phyloP scores from a whole-genome alignment of 2,329 filamentous ascomycete species.

The Aspergillus uvarum region DNA sequence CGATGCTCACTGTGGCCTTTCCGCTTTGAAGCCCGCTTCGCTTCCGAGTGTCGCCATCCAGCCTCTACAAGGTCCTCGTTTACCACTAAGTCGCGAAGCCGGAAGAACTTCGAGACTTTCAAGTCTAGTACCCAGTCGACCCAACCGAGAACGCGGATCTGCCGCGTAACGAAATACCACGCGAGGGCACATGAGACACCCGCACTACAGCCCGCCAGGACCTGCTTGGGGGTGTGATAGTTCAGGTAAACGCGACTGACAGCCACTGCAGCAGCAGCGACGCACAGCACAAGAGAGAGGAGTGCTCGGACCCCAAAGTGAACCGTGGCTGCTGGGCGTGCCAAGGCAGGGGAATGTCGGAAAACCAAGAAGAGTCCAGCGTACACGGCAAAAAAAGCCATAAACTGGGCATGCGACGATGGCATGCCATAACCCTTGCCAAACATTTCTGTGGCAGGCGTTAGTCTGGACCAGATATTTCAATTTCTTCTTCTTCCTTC shows the following conservation, averaged over 20 bases:
- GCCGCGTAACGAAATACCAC: constrained; percentile 76
- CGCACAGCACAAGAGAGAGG: constrained; percentile 58
- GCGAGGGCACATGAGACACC: constrained; percentile 68
- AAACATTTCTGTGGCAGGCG: constrained; percentile 58
- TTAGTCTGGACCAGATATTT: not conserved
- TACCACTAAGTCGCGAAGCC: constrained; percentile 79
- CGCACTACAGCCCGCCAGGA: constrained; percentile 72
- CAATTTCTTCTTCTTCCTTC: not conserved
- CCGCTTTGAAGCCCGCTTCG: constrained; percentile 41
- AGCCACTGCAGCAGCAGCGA: constrained; percentile 68
- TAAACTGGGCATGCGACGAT: constrained; percentile 90
- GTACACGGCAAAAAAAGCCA: constrained; percentile 84
- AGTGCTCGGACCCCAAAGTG: constrained; percentile 56
- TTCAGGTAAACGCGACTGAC: constrained; percentile 84
- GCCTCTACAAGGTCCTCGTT: constrained; percentile 87
- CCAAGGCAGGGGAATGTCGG: constrained; percentile 64
- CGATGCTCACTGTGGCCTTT: constrained; percentile 22
- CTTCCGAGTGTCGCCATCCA: constrained; percentile 91
- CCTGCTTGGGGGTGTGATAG: constrained; percentile 88
- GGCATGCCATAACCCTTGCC: constrained; percentile 98
- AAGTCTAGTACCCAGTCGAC: constrained; percentile 71
- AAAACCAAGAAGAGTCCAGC: constrained; percentile 80
- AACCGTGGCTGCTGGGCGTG: constrained; percentile 44
- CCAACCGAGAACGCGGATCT: constrained; percentile 65
- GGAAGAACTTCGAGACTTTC: constrained; percentile 62